Evolutionary conservation across 345 rosid genomes (phyloP), one percentile per base, ranked within the genome.

Genomic region (Hibiscus mutabilis): DNA sequence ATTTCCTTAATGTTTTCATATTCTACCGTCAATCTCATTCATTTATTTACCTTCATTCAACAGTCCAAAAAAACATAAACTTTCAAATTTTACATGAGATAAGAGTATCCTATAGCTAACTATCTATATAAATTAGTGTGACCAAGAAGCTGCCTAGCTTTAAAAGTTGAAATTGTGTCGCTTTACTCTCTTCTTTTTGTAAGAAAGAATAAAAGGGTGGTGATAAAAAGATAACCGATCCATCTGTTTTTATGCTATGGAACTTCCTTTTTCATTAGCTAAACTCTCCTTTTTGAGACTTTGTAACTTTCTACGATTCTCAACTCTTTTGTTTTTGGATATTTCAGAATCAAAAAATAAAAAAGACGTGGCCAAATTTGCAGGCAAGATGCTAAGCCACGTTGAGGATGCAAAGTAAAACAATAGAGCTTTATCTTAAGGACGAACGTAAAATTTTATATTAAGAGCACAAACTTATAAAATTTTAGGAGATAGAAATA

Each of bases 221-320:
- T 9, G 63, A 18, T 44, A 42, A 25, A 71, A 70, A 71, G 21
- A 70, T 21, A 21, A 60, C 4, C n/a, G 25, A 70, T 18, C 40
- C 24, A 57, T 70, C 35, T 46, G 7, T 11, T 22, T 33, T n/a
- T 31, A 31, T 13, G 19, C 25, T 11, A 47, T 16, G 29, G 52
- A 35, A 14, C 18, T 15, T 18, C 31, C 57, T 44, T 15, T 33
- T 65, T 56, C 60, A 22, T 56, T 22, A 22, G 29, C 29, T 56
- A 22, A 56, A 10, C 4, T 21, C 13, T 2, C 15, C 27, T 55
- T 55, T 55, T 9, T 19, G 4, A 12, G 60, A 22, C 60, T 55
- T 55, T 33, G 33, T n/a, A 27, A 11, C 67, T 60, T 71, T 71
- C n/a, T 71, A 6, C 31, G 67, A 71, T 71, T 71, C 74, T 71